Evolutionary conservation across 140 eudicot genomes (phyloP).

Genomic region (Erigeron philadelphicus): DNA sequence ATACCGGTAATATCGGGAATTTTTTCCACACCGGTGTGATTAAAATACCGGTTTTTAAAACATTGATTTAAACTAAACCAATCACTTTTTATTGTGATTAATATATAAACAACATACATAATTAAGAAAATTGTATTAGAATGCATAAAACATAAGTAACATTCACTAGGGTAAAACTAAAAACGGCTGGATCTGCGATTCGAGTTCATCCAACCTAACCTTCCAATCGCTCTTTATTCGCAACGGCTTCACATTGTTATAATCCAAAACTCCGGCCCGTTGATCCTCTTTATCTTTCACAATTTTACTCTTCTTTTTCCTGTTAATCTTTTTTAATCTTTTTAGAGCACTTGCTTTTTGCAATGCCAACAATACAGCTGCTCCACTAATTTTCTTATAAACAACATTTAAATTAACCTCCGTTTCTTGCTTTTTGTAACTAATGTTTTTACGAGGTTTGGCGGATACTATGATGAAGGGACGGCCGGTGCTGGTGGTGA

Average conservation of each 20-base stretch:
- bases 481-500: constrained; percentile 7
- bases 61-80: too few species aligned
- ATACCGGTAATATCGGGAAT: too few species aligned
- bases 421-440: constrained; percentile 14
- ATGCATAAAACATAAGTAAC: constrained; percentile 19
- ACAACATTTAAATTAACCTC: not conserved
- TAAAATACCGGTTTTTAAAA: too few species aligned
- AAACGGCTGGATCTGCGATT: constrained; percentile 35
- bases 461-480: constrained; percentile 24
- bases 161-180: not conserved
- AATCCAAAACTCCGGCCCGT: constrained; percentile 19
- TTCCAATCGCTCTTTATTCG: constrained; percentile 45
- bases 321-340: constrained; percentile 22
- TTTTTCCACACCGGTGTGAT: too few species aligned
- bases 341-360: constrained; percentile 43
- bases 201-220: constrained; percentile 46
- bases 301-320: constrained; percentile 15
- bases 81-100: too few species aligned
- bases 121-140: not conserved
- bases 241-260: constrained; percentile 35
- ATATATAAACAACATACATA: too few species aligned
- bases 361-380: constrained; percentile 45
- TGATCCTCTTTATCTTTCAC: not conserved
- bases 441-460: constrained; percentile 25
- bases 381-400: constrained; percentile 33